phyloP scores from a whole-genome alignment of 169 alveolate genomes.

The Babesia ovis region DNA sequence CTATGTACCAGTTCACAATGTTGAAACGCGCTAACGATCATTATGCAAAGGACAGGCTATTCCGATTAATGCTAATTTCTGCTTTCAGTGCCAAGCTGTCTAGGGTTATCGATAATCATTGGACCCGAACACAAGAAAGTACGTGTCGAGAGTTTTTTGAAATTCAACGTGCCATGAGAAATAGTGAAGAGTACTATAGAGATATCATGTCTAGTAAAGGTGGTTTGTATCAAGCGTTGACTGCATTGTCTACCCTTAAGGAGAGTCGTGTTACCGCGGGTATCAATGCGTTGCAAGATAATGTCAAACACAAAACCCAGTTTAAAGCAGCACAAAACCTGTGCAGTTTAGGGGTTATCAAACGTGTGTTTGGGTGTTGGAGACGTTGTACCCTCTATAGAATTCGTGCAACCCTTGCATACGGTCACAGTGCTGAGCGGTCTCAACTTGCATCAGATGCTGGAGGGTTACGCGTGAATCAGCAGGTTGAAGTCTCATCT shows the following conservation, averaged over 20 bases:
- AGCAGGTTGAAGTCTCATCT: not conserved
- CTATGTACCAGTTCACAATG: conserved; percentile 2
- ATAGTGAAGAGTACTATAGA: not conserved
- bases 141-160: conserved; percentile 17
- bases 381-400: conserved; percentile 16
- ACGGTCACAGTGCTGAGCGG: not conserved
- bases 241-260: conserved; percentile 10
- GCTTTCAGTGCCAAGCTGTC: conserved; percentile 6
- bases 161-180: conserved; percentile 12
- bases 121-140: not conserved
- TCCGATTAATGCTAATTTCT: not conserved
- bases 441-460: not conserved
- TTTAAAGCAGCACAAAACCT: not conserved
- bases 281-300: conserved; percentile 12
- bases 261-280: conserved; percentile 16
- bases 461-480: not conserved
- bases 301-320: not conserved
- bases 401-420: not conserved
- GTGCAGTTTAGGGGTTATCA: not conserved
- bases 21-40: not conserved
- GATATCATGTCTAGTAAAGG: not conserved
- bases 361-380: conserved; percentile 1
- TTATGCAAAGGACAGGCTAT: not conserved
- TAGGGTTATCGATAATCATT: not conserved
- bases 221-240: conserved; percentile 6